Percentiles rank a stretch among this genome's conserved stretches.
phyloP scores from a whole-genome alignment of 805 yeast species.

The Ogataea wickerhamii region DNA sequence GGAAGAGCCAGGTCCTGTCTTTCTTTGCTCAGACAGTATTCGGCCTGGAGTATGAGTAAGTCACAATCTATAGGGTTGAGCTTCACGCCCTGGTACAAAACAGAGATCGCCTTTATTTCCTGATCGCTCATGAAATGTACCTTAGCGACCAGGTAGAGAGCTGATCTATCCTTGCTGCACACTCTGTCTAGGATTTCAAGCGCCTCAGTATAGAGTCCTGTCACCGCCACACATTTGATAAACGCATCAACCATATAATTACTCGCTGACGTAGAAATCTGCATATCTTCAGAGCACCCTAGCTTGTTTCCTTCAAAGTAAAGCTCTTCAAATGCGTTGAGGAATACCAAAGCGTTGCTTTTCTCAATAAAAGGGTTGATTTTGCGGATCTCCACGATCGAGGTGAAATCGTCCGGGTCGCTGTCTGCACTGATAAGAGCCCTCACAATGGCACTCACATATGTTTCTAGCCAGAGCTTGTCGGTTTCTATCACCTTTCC shows the following conservation, averaged over 20 bases:
- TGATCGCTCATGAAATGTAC: conserved; percentile 51
- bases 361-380: conserved; percentile 66
- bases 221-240: conserved; percentile 56
- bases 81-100: conserved; percentile 48
- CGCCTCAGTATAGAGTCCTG: conserved; percentile 62
- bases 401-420: conserved; percentile 62
- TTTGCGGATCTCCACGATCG: conserved; percentile 79
- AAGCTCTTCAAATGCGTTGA: conserved; percentile 61
- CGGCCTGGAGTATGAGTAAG: conserved; percentile 52
- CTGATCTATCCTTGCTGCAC: conserved; percentile 50
- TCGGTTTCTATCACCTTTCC: conserved; percentile 50
- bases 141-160: conserved; percentile 52
- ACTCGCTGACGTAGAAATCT: conserved; percentile 57
- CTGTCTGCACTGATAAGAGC: conserved; percentile 65
- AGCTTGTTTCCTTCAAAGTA: conserved; percentile 62
- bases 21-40: conserved; percentile 51
- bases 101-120: conserved; percentile 55
- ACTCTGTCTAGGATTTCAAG: conserved; percentile 55
- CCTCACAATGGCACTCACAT: conserved; percentile 69
- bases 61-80: conserved; percentile 52
- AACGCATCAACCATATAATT: conserved; percentile 79
- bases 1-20: conserved; percentile 55
- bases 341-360: conserved; percentile 49
- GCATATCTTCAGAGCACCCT: conserved; percentile 65
- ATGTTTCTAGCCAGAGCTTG: conserved; percentile 58